Conservation (phyloP, 1,284 basidiomycete species). For the Fomes fomentarius region DNA sequence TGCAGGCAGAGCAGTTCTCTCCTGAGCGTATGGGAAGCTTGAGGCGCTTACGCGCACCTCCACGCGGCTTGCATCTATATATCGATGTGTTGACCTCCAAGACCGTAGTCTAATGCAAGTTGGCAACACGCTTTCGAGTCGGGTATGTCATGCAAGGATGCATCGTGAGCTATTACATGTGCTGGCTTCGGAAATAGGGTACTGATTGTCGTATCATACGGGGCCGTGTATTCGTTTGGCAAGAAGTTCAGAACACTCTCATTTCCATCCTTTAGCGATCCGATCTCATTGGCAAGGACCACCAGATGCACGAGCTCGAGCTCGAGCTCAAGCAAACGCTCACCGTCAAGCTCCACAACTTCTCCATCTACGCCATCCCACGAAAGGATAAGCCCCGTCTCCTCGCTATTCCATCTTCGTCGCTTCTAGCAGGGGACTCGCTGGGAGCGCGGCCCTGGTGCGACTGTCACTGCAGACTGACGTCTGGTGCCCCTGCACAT, state of each 20-base stretch:
- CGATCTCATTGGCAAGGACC: constrained; percentile 45
- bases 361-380: constrained; percentile 45
- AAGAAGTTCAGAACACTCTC: constrained; percentile 48
- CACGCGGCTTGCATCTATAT: no score
- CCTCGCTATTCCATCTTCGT: constrained; percentile 18
- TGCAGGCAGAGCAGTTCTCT: constrained; percentile 41
- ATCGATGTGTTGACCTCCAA: no score
- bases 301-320: constrained; percentile 48
- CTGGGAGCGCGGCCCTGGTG: neutral
- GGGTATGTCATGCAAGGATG: constrained; percentile 44
- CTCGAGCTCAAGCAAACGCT: constrained; percentile 49
- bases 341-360: constrained; percentile 50
- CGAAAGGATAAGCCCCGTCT: constrained; percentile 28
- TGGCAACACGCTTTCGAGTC: constrained; percentile 54
- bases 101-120: constrained; percentile 38
- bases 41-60: constrained; percentile 41
- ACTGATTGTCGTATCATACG: no score
- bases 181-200: no score
- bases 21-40: constrained; percentile 51
- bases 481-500: constrained; percentile 39
- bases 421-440: neutral
- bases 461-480: neutral
- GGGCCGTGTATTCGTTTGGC: constrained; percentile 52
- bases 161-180: no score
- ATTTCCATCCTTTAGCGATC: constrained; percentile 47